These are phyloP conservation scores for Solanum chmielewskii DNA, from an alignment of 257 asterid species.

Conservation along the genomic window DNA sequence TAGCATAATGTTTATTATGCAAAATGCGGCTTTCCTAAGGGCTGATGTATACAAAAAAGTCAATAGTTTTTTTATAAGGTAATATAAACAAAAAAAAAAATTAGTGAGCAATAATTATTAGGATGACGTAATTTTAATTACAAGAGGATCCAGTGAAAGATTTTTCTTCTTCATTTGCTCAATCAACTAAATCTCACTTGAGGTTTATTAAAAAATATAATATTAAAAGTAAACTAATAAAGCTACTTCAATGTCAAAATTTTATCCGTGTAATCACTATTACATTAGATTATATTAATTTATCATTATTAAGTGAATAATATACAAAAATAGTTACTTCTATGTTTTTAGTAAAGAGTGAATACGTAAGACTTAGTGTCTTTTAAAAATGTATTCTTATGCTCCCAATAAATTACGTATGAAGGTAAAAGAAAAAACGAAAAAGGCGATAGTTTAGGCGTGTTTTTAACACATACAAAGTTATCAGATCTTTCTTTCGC, in stretches of 20 bases:
- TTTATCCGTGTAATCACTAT: not conserved
- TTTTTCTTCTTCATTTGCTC: not conserved
- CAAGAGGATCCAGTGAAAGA: not conserved
- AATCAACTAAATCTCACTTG: not conserved
- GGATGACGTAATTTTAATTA: not conserved
- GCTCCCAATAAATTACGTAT: not conserved
- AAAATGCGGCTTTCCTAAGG: not conserved
- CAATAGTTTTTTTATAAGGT: not conserved
- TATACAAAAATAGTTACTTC: not conserved
- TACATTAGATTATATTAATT: not conserved
- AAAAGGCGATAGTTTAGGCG: no score
- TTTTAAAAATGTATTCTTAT: not conserved
- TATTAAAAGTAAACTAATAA: not conserved
- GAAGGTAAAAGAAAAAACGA: not conserved
- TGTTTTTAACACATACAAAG: no score
- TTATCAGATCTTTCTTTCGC: not conserved
- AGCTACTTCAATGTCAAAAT: not conserved
- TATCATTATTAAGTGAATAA: not conserved
- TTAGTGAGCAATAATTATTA: not conserved
- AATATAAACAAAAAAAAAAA: not conserved
- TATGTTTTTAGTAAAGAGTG: no score
- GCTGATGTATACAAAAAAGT: not conserved
- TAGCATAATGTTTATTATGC: not conserved
- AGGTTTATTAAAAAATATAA: not conserved
- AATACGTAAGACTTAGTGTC: no score